A percentile compares a stretch with the other conserved stretches of the same genome.
Evolutionary conservation across 2,329 filamentous ascomycete genomes (phyloP).

Genomic region (Aspergillus transmontanensis): DNA sequence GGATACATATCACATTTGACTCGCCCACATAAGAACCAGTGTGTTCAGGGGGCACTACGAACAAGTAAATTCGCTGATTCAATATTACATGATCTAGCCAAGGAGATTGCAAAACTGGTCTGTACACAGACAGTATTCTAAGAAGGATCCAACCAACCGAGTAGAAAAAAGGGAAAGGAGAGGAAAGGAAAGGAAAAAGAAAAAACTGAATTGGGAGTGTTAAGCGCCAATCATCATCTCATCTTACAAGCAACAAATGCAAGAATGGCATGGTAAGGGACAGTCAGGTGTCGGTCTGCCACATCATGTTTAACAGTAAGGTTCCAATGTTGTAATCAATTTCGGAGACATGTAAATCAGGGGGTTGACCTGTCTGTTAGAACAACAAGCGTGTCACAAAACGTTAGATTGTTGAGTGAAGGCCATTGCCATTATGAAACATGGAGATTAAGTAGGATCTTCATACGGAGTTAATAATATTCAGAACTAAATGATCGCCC

Average conservation of each 20-base stretch:
- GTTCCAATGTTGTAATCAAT: background rate
- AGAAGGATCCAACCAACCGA: background rate
- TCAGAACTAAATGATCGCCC: slow-evolving; percentile 18
- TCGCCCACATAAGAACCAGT: background rate
- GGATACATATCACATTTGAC: background rate
- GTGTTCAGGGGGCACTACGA: background rate
- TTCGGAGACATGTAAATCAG: background rate
- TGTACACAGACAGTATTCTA: background rate
- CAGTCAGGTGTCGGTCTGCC: slow-evolving; percentile 2
- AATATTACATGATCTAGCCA: background rate
- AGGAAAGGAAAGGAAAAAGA: too few relatives aligned
- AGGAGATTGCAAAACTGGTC: background rate
- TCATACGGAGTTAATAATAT: slow-evolving; percentile 3
- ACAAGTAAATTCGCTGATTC: background rate
- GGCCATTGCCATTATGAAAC: slow-evolving; percentile 2
- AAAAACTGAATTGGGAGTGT: background rate
- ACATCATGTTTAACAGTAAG: background rate
- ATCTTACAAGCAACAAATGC: background rate
- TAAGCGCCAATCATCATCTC: background rate
- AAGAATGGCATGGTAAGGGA: background rate
- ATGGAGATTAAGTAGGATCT: background rate
- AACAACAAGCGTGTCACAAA: background rate
- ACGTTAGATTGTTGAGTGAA: background rate
- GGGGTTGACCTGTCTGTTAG: background rate
- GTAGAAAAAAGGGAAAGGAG: background rate